Evolutionary conservation across 2,329 filamentous ascomycete species (phyloP), one percentile per base, ranked within the genome.

Genomic region (Neopestalotiopsis clavispora): DNA sequence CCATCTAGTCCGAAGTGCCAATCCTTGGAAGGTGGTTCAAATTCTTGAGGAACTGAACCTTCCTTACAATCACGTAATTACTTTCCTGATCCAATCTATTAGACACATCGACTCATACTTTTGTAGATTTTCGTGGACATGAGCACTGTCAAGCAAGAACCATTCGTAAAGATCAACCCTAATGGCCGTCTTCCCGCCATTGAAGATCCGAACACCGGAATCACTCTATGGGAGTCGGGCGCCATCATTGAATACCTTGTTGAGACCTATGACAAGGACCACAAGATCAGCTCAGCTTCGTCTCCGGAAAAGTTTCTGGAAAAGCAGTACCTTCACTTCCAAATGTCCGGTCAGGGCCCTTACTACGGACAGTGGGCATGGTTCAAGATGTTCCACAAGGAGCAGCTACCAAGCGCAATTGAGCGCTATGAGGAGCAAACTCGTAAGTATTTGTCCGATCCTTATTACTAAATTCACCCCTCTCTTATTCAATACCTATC

Each of bases 231-330:
- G 83, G 84, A 86, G 74, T 83, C 80, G 28, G 83, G 82, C 32
- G 84, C 85, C 23, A 85, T 86, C 73, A 71, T 87, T 69, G 79
- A 83, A 69, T 87, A 86, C 69, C 72, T 86, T 9, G 70, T 82
- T 65, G 80, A 82, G 45, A 75, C 72, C 12, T 86, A 85, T 76
- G 83, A 86, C 77, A 80, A 74, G 57, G 72, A 79, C 3, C 71
- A 79, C 59, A 81, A 77, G 64, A 70, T 85, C 61, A 80, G 77
- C 69, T 85, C 82, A 74, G 70, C 74, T 4, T 66, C 69, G 4
- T 75, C 75, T n/a, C 73, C 74, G 14, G 78, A 82, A 65, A 75
- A 79, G 59, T 78, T 77, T 66, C 75, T 72, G 10, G 73, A 79
- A 40, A 78, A 79, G 68, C 81, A 84, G 74, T 86, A 79, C 77